Evolutionary conservation across 2,329 filamentous ascomycete species (phyloP), one percentile per base, ranked within the genome.

Genomic region (Aureobasidium sp.): DNA sequence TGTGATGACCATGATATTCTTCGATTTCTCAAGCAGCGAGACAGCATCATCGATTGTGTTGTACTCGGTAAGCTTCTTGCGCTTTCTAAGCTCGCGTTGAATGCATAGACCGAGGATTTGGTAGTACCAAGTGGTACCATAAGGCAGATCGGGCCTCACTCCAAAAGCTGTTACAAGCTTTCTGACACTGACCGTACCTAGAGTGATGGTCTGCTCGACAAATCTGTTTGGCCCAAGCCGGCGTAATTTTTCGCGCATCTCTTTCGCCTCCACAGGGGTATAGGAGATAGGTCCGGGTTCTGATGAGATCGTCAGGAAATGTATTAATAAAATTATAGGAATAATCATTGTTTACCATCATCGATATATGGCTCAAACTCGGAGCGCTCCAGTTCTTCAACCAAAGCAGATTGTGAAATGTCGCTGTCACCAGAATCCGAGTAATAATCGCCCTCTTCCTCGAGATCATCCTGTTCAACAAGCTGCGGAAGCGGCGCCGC

Each of bases 1-100:
- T 1, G 93, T 97, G 60, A 98, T 80, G 59, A 97, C 86, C 63
- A 98, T 81, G 67, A 98, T 90, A 68, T 95, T 95, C 60, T 80
- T 80, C 54, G 84, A 82, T 55, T 79, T 79, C 61, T 81, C 76
- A 38, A 98, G 78, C 47, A 98, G 75, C 12, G 77, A 71, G 7
- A 93, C 90, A 4, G 88, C 93, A 70, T 98, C 90, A 59, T 94
- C 86, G 49, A 97, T 77, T 1, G 85, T 84, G 72, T 95, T 95
- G 77, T 88, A 90, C 57, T 84, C 75, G 19, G 76, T 67, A 47
- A 97, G 75, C 68, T 95, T 95, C 59, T 83, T 81, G 44, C 91
- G 83, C 70, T 88, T 93, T 52, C 80, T 81, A 60, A 94, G 78
- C 69, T 95, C 90, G 47, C 90, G 81, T 56, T 81, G 83, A 60